Conservation (phyloP, 2,329 filamentous ascomycete genomes). For the Cadophora sp. region DNA sequence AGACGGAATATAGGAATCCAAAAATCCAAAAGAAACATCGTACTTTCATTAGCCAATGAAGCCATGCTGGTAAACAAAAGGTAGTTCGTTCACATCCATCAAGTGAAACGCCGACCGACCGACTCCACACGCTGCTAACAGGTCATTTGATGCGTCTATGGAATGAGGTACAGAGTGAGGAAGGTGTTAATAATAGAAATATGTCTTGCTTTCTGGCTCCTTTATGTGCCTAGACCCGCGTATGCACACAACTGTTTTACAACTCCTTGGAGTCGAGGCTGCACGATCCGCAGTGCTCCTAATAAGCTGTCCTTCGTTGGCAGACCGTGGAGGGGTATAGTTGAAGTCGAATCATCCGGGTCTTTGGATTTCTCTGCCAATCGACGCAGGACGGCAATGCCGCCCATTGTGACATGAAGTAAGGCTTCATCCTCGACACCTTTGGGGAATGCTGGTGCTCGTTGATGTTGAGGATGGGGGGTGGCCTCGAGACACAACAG, state of each 20-base stretch:
- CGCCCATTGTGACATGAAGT: conserved; percentile 66
- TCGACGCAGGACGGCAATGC: conserved; percentile 70
- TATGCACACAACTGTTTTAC: conserved; percentile 73
- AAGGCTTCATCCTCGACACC: conserved; percentile 46
- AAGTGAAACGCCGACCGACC: conserved; percentile 37
- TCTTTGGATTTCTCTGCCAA: conserved; percentile 72
- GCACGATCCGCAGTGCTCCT: conserved; percentile 69
- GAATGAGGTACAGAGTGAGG: conserved; percentile 38
- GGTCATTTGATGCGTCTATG: conserved; percentile 44
- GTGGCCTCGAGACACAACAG: conserved; percentile 64
- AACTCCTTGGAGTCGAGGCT: conserved; percentile 67
- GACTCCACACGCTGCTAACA: conserved; percentile 39
- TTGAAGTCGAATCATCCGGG: conserved; percentile 55
- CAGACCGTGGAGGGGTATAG: conserved; percentile 65
- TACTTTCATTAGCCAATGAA: conserved; percentile 20
- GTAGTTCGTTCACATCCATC: conserved; percentile 17
- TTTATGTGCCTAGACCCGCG: conserved; percentile 56
- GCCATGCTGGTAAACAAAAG: conserved; percentile 35
- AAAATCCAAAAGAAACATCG: not conserved
- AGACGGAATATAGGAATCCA: conserved; percentile 20
- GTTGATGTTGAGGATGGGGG: conserved; percentile 58
- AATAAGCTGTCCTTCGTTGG: conserved; percentile 73
- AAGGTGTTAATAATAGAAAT: conserved; percentile 36
- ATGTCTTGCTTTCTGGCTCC: conserved; percentile 5
- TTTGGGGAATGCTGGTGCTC: conserved; percentile 37